Percentiles rank a stretch among this genome's conserved stretches.
phyloP scores from a whole-genome alignment of 2,329 filamentous ascomycete genomes.

The Nannizziopsis barbatae region DNA sequence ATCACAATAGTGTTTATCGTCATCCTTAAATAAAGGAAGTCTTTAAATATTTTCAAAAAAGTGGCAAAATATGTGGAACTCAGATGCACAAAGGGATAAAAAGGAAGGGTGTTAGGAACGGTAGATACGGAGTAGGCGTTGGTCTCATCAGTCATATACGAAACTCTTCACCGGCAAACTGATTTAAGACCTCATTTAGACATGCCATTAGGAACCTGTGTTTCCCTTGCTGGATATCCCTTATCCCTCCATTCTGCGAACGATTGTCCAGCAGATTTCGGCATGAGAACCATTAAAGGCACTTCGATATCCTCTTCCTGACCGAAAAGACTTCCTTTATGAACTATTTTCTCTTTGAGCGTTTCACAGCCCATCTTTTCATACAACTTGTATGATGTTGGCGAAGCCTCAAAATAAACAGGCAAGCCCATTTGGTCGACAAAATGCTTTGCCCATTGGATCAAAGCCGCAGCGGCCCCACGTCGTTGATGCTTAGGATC shows the following conservation, averaged over 20 bases:
- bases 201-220: neutral
- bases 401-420: conserved; percentile 32
- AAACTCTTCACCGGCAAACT: no score
- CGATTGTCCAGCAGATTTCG: conserved; percentile 22
- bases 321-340: conserved; percentile 29
- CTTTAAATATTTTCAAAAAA: no score
- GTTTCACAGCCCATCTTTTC: conserved; percentile 31
- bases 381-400: conserved; percentile 29
- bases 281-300: conserved; percentile 37
- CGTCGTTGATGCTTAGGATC: conserved; percentile 34
- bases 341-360: conserved; percentile 32
- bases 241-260: conserved; percentile 27
- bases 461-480: conserved; percentile 32
- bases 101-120: no score
- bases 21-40: no score
- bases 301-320: conserved; percentile 30
- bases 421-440: conserved; percentile 26
- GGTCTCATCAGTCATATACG: no score
- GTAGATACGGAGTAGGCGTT: no score
- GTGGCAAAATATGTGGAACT: no score
- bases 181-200: no score
- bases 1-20: no score
- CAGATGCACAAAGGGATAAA: no score
- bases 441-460: conserved; percentile 31
- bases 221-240: conserved; percentile 7